Evolutionary conservation across 495 filamentous ascomycete species (phyloP).

Genomic region (Xylaria castorea): DNA sequence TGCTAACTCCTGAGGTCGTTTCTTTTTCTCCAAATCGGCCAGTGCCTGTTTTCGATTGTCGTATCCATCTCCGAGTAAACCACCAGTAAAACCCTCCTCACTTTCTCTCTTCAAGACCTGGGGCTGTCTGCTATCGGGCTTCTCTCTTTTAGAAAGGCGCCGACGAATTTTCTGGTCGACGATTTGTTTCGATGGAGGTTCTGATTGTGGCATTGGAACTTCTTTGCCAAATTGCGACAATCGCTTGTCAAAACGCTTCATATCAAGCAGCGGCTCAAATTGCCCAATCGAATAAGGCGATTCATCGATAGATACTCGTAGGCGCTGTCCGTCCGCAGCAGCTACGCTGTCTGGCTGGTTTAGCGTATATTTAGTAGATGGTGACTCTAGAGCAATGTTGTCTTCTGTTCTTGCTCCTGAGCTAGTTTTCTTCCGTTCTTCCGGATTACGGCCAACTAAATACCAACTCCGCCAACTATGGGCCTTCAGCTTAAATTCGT

Average conservation of each 20-base stretch:
- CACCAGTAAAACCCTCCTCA: conserved; percentile 42
- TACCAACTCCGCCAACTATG: conserved; percentile 92
- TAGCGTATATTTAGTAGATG: conserved; percentile 27
- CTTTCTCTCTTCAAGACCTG: conserved; percentile 23
- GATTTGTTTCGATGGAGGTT: conserved; percentile 36
- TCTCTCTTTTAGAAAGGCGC: conserved; percentile 24
- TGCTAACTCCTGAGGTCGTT: conserved; percentile 34
- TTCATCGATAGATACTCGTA: conserved; percentile 45
- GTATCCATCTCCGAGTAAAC: conserved; percentile 53
- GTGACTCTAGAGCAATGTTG: conserved; percentile 37
- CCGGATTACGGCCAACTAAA: conserved; percentile 67
- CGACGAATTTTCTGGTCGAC: conserved; percentile 17
- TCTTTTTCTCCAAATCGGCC: conserved; percentile 32
- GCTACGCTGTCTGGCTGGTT: conserved; percentile 40
- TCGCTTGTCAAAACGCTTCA: conserved; percentile 55
- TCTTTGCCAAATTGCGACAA: conserved; percentile 47
- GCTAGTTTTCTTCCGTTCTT: conserved; percentile 36
- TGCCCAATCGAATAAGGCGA: conserved; percentile 60
- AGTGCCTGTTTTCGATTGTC: conserved; percentile 47
- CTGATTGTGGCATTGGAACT: conserved; percentile 35
- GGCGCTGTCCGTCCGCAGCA: conserved; percentile 43
- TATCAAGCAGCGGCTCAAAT: conserved; percentile 62
- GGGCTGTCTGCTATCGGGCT: conserved; percentile 24
- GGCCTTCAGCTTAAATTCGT: conserved; percentile 70
- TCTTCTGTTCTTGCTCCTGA: conserved; percentile 40